Evolutionary conservation across 768 basidiomycete species (phyloP), one percentile per base, ranked within the genome.

Genomic region (Lanmaoa rubissima): DNA sequence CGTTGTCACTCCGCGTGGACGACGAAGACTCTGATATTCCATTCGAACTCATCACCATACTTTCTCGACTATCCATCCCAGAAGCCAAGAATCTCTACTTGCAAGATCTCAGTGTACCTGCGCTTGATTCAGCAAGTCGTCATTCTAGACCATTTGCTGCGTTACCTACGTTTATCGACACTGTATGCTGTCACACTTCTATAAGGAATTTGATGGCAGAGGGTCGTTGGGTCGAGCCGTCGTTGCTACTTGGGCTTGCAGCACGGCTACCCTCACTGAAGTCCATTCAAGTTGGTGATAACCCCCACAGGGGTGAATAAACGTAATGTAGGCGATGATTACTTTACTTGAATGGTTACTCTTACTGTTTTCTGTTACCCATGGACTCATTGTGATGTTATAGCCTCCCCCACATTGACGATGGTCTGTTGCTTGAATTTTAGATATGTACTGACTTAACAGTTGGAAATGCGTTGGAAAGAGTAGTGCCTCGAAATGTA

Each of bases 21-120:
- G 77, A 79, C 26, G 71, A 70, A 31, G 84, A 87, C 59, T 81
- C 85, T 45, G 82, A 87, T 63, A 82, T 88, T 43, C 85, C 86
- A 39, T 79, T 79, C 48, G 87, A 88, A 63, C 75, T 88, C 31
- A 68, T 78, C 19, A 74, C 76, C 48, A 73, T 86, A 58, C 70
- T 83, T 53, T 77, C 79, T 41, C 79, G 79, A 57, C 61, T 87
- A 19, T 75, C 71, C 17, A 71, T 78, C 8, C 85, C 83, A 24
- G 68, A 70, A 34, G 76, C 87, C 34, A 73, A 66, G 54, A 75
- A 73, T 31, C 72, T 89, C 43, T 71, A 70, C 43, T 74, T 88
- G 42, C 61, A 78, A 57, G 82, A 86, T 63, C 52, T 7, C 44
- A 71, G n/a, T 63, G 67, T 35, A 4, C 43, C 28, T 6, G 7